phyloP scores from a whole-genome alignment of 805 yeast species.

The Kazachstania martiniae region DNA sequence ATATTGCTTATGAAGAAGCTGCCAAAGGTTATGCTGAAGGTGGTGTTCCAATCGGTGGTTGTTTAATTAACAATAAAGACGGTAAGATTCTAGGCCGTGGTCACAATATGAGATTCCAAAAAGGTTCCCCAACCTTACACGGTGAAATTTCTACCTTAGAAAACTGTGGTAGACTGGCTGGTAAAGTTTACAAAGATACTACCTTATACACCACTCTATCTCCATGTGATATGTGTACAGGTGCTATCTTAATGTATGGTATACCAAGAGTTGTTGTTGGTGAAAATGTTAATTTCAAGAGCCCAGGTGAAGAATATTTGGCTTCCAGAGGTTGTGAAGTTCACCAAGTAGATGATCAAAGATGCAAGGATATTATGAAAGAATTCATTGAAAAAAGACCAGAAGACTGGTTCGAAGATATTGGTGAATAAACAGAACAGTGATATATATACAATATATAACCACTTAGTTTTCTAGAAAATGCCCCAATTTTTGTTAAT shows the following conservation, averaged over 20 bases:
- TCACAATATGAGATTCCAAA: slow-evolving; percentile 84
- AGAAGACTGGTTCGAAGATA: slow-evolving; percentile 74
- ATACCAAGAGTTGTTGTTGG: slow-evolving; percentile 81
- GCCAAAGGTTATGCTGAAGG: slow-evolving; percentile 59
- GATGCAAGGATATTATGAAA: slow-evolving; percentile 63
- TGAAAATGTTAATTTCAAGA: slow-evolving; percentile 72
- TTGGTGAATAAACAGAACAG: slow-evolving; percentile 35
- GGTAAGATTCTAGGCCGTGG: slow-evolving; percentile 82
- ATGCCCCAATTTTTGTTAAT: too few species aligned
- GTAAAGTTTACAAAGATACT: slow-evolving; percentile 65
- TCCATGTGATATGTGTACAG: slow-evolving; percentile 93
- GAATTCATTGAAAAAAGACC: slow-evolving; percentile 71
- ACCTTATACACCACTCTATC: slow-evolving; percentile 89
- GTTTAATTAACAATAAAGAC: slow-evolving; percentile 36
- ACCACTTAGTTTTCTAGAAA: too few species aligned
- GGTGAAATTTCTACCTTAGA: slow-evolving; percentile 89
- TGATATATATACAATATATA: slow-evolving; percentile 1
- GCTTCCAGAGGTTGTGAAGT: slow-evolving; percentile 58
- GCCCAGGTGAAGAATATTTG: slow-evolving; percentile 68
- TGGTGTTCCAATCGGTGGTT: slow-evolving; percentile 73
- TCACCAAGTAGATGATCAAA: slow-evolving; percentile 45
- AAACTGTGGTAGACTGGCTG: slow-evolving; percentile 82
- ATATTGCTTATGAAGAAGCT: slow-evolving; percentile 67
- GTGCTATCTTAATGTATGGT: slow-evolving; percentile 85
- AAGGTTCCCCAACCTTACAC: slow-evolving; percentile 72